Percentiles rank a stretch among this genome's conserved stretches.
These are phyloP conservation scores for Cyclotella baltica DNA, from an alignment of 108 stramenopile species.

Conservation along the genomic window DNA sequence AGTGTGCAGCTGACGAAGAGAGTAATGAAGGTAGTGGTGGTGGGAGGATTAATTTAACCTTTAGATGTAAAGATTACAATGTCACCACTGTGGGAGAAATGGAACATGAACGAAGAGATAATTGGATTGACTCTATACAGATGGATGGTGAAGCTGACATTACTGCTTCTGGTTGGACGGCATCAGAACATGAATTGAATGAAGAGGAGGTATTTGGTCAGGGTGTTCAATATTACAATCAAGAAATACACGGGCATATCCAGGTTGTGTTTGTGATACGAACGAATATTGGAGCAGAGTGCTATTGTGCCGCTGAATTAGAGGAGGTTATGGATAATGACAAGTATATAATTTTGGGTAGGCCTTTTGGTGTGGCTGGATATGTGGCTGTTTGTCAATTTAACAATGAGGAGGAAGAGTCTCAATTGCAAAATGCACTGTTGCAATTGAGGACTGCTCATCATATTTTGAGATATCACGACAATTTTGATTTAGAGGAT, in stretches of 20 bases:
- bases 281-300: slow-evolving; percentile 76
- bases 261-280: slow-evolving; percentile 47
- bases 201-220: slow-evolving; percentile 52
- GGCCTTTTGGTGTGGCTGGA: slow-evolving; percentile 67
- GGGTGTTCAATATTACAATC: slow-evolving; percentile 20
- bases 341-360: slow-evolving; percentile 37
- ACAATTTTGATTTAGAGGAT: slow-evolving; percentile 63
- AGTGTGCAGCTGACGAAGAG: not conserved
- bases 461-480: slow-evolving; percentile 67
- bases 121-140: slow-evolving; percentile 55
- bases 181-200: not conserved
- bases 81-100: slow-evolving; percentile 61
- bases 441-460: slow-evolving; percentile 60
- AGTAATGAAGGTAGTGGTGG: slow-evolving; percentile 50
- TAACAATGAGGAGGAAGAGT: slow-evolving; percentile 8
- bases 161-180: slow-evolving; percentile 35
- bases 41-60: slow-evolving; percentile 74
- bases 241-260: not conserved
- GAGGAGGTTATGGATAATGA: slow-evolving; percentile 47
- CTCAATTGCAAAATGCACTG: slow-evolving; percentile 32
- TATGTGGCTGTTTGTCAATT: slow-evolving; percentile 54
- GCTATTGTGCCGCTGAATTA: slow-evolving; percentile 65
- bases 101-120: slow-evolving; percentile 63
- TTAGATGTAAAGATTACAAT: slow-evolving; percentile 65
- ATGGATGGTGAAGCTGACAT: slow-evolving; percentile 28